A percentile compares a stretch with the other conserved stretches of the same genome.
These are phyloP conservation scores for Teratosphaeriaceae sp. DNA, from an alignment of 2,329 filamentous ascomycete genomes.

Conservation along the genomic window DNA sequence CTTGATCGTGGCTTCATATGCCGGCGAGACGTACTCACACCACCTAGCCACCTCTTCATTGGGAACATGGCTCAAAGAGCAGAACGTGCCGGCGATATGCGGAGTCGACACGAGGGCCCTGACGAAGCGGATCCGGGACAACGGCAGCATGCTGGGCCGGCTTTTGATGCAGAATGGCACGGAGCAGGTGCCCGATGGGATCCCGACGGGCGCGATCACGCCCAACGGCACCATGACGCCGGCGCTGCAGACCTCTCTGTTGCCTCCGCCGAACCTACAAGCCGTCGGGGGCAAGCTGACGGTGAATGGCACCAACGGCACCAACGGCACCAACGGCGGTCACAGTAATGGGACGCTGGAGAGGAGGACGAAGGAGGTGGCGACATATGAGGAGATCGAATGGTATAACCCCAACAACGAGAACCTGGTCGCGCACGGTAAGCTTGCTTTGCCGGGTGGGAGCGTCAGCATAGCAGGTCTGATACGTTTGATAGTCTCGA, in stretches of 20 bases:
- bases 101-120: conserved; percentile 89
- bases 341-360: no score
- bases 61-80: conserved; percentile 92
- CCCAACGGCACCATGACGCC: conserved; percentile 25
- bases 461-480: conserved; percentile 22
- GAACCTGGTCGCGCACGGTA: conserved; percentile 92
- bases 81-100: conserved; percentile 88
- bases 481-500: conserved; percentile 62
- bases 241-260: conserved; percentile 34
- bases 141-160: conserved; percentile 93
- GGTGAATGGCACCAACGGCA: conserved; percentile 25
- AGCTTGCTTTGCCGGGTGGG: conserved; percentile 34
- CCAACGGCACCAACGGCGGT: conserved; percentile 25
- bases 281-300: conserved; percentile 22
- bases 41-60: conserved; percentile 86
- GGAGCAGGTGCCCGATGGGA: conserved; percentile 30
- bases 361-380: conserved; percentile 25
- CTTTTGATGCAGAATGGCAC: conserved; percentile 65
- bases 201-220: conserved; percentile 19
- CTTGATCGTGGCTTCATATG: conserved; percentile 83
- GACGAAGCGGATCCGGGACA: conserved; percentile 87
- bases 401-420: conserved; percentile 90
- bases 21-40: conserved; percentile 92
- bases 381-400: conserved; percentile 66
- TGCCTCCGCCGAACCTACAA: conserved; percentile 23